Conservation (phyloP, 306 rosid genomes). For the Cicer judaicum region DNA sequence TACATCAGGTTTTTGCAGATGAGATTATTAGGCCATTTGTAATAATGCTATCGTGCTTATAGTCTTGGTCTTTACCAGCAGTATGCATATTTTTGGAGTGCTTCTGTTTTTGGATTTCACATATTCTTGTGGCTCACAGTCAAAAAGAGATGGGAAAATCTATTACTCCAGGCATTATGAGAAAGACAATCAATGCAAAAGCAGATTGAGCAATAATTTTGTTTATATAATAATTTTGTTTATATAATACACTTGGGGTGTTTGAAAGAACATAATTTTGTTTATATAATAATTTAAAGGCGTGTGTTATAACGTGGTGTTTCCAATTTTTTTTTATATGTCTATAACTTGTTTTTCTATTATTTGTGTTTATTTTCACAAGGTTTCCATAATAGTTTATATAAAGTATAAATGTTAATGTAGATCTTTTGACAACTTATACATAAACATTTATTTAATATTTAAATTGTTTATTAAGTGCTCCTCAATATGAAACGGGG, state of each 20-base stretch:
- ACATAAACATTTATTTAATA: neutral
- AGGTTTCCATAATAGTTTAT: no score
- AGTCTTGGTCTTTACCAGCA: neutral
- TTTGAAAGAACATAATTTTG: neutral
- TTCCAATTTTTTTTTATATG: neutral
- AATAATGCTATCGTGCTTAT: neutral
- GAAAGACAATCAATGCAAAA: no score
- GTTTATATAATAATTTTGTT: neutral
- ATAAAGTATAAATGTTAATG: neutral
- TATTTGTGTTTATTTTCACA: no score
- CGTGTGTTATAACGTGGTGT: neutral
- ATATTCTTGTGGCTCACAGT: neutral
- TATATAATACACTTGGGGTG: neutral
- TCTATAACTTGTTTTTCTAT: no score
- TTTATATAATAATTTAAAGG: neutral
- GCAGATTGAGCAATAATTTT: neutral
- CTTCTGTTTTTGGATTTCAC: slow-evolving; percentile 11
- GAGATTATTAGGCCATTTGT: slow-evolving; percentile 17
- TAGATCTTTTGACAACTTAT: neutral
- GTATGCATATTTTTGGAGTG: neutral
- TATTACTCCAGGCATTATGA: neutral
- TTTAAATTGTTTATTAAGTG: neutral
- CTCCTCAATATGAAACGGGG: neutral
- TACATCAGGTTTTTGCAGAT: slow-evolving; percentile 4
- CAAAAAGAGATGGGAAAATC: neutral